These are phyloP conservation scores for Cornus suecica DNA, from an alignment of 148 eudicot genomes.

Conservation along the genomic window DNA sequence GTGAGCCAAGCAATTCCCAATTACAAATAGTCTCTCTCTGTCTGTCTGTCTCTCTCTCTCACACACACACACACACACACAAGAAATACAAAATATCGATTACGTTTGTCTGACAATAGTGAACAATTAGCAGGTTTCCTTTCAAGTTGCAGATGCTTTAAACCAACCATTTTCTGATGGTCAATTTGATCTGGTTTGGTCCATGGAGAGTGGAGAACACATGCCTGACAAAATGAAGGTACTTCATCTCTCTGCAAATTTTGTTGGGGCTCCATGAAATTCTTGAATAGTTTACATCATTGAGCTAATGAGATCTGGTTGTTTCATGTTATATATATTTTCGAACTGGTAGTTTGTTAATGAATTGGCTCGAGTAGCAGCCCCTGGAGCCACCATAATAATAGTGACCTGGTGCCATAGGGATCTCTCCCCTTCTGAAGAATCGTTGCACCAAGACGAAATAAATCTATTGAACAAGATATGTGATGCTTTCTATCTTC, in stretches of 20 bases:
- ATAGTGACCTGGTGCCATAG: constrained; percentile 99
- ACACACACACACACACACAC: too few relatives aligned
- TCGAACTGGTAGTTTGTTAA: constrained; percentile 51
- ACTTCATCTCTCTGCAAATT: neutral
- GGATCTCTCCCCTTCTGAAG: constrained; percentile 72
- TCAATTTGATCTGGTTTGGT: constrained; percentile 90
- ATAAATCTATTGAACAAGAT: constrained; percentile 60
- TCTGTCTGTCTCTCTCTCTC: too few relatives aligned
- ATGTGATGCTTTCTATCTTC: constrained; percentile 83
- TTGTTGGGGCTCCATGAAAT: neutral
- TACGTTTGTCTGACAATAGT: constrained; percentile 10
- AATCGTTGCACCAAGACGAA: constrained; percentile 70
- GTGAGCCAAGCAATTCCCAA: neutral
- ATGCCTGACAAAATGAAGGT: constrained; percentile 97
- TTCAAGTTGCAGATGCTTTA: constrained; percentile 93
- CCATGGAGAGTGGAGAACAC: constrained; percentile 99
- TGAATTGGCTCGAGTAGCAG: constrained; percentile 89
- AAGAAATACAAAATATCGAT: neutral
- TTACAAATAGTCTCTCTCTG: too few relatives aligned
- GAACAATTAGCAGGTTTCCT: constrained; percentile 55
- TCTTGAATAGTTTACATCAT: neutral
- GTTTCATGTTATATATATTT: neutral
- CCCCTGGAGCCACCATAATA: constrained; percentile 84
- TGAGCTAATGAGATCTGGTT: neutral
- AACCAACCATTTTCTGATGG: constrained; percentile 91